A percentile compares a stretch with the other conserved stretches of the same genome.
phyloP scores from a whole-genome alignment of 148 eudicot species.

The Camellia sinensis region DNA sequence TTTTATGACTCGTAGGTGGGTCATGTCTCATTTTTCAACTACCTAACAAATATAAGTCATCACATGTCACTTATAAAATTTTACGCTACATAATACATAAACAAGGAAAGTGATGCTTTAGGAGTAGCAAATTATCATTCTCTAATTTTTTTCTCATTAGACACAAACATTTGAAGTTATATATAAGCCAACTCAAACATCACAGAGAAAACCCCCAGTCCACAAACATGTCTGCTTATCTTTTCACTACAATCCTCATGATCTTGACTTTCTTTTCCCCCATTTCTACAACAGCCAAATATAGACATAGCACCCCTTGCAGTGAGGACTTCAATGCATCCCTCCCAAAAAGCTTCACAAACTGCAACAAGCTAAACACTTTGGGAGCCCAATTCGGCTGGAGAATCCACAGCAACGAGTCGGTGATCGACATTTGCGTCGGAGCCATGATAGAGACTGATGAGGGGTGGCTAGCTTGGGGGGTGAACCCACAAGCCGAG shows the following conservation, averaged over 20 bases:
- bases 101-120: no score
- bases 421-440: constrained; percentile 12
- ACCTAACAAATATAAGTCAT: no score
- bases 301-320: background rate
- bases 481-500: constrained; percentile 18
- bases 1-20: no score
- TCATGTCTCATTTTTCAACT: no score
- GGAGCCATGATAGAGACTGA: constrained; percentile 18
- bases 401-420: background rate
- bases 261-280: background rate
- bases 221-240: background rate
- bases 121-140: no score
- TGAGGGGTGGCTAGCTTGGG: constrained; percentile 35
- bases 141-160: no score
- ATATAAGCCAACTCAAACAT: no score
- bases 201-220: no score
- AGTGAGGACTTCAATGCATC: background rate
- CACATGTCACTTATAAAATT: no score
- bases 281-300: background rate
- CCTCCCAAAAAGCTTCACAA: background rate
- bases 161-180: no score
- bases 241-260: background rate
- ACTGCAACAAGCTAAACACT: constrained; percentile 12
- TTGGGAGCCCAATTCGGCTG: constrained; percentile 24
- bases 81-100: no score